Percentiles rank a stretch among this genome's conserved stretches.
Conservation (phyloP, 2,329 filamentous ascomycete genomes). For the Pseudocercospora ulei region DNA sequence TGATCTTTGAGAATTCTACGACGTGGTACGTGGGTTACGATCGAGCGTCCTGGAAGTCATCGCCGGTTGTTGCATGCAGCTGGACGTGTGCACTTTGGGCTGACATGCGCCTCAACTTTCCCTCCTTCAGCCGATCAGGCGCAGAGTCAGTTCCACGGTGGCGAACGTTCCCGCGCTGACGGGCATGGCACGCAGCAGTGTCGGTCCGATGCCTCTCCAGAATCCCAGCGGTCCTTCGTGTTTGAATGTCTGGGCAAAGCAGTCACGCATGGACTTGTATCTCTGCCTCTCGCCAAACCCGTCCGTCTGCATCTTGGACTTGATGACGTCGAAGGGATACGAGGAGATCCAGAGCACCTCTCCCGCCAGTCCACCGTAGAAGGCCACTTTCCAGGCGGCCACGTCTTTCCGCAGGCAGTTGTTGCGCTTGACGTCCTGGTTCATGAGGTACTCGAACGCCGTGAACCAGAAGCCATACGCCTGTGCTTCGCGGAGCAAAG, state of each 20-base stretch:
- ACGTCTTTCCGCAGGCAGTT: conserved; percentile 64
- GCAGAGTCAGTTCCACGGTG: conserved; percentile 45
- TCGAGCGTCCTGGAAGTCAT: too few species aligned
- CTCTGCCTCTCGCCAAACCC: conserved; percentile 64
- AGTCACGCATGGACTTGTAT: conserved; percentile 77
- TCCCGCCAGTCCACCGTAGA: conserved; percentile 86
- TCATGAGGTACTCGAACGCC: conserved; percentile 94
- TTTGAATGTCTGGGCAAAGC: conserved; percentile 72
- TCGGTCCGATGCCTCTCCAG: conserved; percentile 89
- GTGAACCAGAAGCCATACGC: conserved; percentile 96
- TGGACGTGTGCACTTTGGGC: too few species aligned
- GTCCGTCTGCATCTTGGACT: conserved; percentile 99
- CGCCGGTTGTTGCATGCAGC: too few species aligned
- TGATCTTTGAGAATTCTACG: too few species aligned
- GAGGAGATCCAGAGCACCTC: conserved; percentile 88
- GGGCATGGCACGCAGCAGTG: conserved; percentile 87
- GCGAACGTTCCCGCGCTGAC: conserved; percentile 97
- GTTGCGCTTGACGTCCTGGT: conserved; percentile 72
- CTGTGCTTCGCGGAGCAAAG: conserved; percentile 76
- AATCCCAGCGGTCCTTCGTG: conserved; percentile 72
- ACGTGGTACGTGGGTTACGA: too few species aligned
- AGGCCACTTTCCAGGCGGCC: conserved; percentile 72
- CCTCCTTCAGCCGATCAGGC: conserved; percentile 31
- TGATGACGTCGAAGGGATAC: conserved; percentile 94
- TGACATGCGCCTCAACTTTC: conserved; percentile 6